Evolutionary conservation across 768 basidiomycete species (phyloP), one percentile per base, ranked within the genome.

Genomic region (Pisolithus tinctorius): DNA sequence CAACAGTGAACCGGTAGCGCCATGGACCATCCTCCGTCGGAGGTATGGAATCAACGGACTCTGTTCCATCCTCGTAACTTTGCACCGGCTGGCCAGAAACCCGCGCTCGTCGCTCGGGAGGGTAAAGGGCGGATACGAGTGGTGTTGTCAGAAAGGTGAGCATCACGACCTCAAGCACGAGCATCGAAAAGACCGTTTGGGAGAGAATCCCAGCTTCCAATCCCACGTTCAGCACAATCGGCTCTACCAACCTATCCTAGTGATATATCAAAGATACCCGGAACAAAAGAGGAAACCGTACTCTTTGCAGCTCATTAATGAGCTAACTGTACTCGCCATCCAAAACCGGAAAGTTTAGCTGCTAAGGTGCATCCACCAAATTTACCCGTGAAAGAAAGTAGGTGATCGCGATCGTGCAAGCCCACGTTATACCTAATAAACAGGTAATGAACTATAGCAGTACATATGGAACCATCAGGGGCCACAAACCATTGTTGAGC

Each of bases 231-330:
- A 98, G 82, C 4, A 98, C 94, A 59, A 98, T 96, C 16, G 97
- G 75, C 62, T 96, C 94, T 9, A 97, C 88, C 4, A 96, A 75
- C 23, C 87, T 89, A 48, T 34, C 16, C 47, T n/a, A 42, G 39
- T 6, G 11, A 16, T 27, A 60, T 14, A 62, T 52, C 17, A 4
- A 6, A 47, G 27, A 16, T 10, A n/a, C 1, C 25, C 25, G 1
- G 8, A 11, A 30, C 2, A 1, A 13, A 47, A 14, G 59, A 44
- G 10, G 16, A 45, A 45, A 4, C 6, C 43, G 29, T 46, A 87
- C 87, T 92, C 93, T 76, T 98, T 94, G 63, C 93, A 95, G 61
- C 85, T 88, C 94, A 99, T 97, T 47, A 98, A 66, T 13, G 88
- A 83, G 0, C 96, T 96, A 47, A 97, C 85, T 0, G 93, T 83